These are phyloP conservation scores for Chalara sp. DNA, from an alignment of 2,329 filamentous ascomycete genomes.

Conservation along the genomic window DNA sequence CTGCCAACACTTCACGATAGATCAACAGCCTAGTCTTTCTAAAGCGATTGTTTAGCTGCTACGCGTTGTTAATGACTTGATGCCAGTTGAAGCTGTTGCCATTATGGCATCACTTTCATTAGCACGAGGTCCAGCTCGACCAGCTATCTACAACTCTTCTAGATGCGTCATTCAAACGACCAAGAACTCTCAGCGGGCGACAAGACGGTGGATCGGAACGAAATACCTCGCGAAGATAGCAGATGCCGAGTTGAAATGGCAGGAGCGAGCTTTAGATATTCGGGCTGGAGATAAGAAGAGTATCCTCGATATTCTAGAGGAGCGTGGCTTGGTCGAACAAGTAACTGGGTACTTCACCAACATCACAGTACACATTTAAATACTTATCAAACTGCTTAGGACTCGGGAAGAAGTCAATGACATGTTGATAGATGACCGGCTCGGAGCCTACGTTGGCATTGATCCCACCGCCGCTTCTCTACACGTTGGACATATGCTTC, in stretches of 20 bases:
- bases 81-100: not conserved
- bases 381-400: slow-evolving; percentile 11
- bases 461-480: slow-evolving; percentile 76
- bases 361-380: not conserved
- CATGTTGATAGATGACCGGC: slow-evolving; percentile 56
- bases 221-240: slow-evolving; percentile 30
- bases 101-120: slow-evolving; percentile 23
- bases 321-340: slow-evolving; percentile 68
- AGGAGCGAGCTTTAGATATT: slow-evolving; percentile 39
- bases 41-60: too few species aligned
- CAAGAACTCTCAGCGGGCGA: slow-evolving; percentile 7
- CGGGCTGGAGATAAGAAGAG: slow-evolving; percentile 41
- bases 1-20: too few species aligned
- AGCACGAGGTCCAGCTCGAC: slow-evolving; percentile 17
- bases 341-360: slow-evolving; percentile 54
- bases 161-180: slow-evolving; percentile 21
- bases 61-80: too few species aligned
- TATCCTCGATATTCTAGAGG: slow-evolving; percentile 59
- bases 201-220: slow-evolving; percentile 21
- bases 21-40: too few species aligned
- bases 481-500: slow-evolving; percentile 74
- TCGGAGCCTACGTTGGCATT: slow-evolving; percentile 73
- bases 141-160: slow-evolving; percentile 16
- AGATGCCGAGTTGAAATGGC: slow-evolving; percentile 37
- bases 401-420: slow-evolving; percentile 48